Base-by-base conservation (phyloP, 495 filamentous ascomycete species). In the Hypoxylon crocopeplum region DNA sequence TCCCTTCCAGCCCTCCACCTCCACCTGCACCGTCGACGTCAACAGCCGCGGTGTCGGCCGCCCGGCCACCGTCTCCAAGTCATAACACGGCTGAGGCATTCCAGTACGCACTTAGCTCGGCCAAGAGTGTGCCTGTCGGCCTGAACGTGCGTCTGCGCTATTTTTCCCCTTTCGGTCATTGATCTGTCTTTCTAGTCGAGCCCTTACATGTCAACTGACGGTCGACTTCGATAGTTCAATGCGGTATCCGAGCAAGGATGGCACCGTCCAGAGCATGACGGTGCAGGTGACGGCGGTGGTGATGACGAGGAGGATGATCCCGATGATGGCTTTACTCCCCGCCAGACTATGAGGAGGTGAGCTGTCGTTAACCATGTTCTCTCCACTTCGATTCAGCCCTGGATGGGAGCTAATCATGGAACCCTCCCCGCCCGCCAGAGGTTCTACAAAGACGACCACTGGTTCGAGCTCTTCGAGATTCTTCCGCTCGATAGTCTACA, bases 401-500 rank as follows among this genome's bases (percentile, higher is more conserved):
- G 47, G 32, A 15, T 7, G 10, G 22, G 21, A 38, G 19, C 57
- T 60, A 36, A 60, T 16, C 27, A 60, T 48, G 57, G 57, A 60
- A 36, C 36, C 37, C 12, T 36, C n/a, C 42, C 16, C 29, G 1
- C 17, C n/a, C 7, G 16, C 29, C 15, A 63, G 60, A 32, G 48
- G 30, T 32, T 63, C 54, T 21, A 48, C 60, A 21, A 63, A 52
- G 53, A 27, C 53, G 2, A 17, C 53, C 16, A 20, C 33, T 25
- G 34, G 58, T 20, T 63, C 59, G 32, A 63, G 53, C 32, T 63
- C 60, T 40, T 63, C 60, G 29, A 57, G 60, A 41, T 57, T 63
- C 48, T 63, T 63, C 20, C 60, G 60, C 29, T 63, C 60, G 7
- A 53, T 63, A 57, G 60, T 63, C 11, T 58, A 63, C 48, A 63